These are phyloP conservation scores for Fusarium euwallaceae DNA, from an alignment of 2,329 filamentous ascomycete genomes.

Conservation along the genomic window DNA sequence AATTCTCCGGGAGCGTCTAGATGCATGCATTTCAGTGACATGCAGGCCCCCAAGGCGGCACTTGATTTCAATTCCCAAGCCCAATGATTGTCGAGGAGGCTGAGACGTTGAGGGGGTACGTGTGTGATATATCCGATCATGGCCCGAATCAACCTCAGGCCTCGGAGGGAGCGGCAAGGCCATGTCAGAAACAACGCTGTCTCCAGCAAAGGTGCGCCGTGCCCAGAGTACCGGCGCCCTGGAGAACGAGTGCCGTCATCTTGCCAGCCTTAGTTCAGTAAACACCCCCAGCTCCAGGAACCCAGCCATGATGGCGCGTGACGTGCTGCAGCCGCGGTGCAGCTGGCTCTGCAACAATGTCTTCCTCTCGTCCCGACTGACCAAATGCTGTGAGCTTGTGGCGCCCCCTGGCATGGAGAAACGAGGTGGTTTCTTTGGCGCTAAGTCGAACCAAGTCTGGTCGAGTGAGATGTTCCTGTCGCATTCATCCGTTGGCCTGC, in stretches of 20 bases:
- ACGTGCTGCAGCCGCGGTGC: conserved; percentile 21
- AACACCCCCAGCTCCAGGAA: neutral
- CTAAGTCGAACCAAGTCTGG: neutral
- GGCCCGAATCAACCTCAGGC: neutral
- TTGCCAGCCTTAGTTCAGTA: neutral
- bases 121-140: neutral
- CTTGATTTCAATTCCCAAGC: neutral
- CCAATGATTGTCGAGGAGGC: conserved; percentile 1
- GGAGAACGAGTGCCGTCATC: conserved; percentile 6
- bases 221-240: neutral
- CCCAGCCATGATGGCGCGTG: conserved; percentile 21
- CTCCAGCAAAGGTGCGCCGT: neutral
- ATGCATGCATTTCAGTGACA: conserved; percentile 7
- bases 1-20: neutral
- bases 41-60: neutral
- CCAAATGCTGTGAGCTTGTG: conserved; percentile 14
- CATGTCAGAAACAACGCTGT: neutral
- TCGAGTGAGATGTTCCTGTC: neutral
- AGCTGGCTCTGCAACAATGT: conserved; percentile 12
- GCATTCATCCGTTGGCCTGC: neutral
- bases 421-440: neutral
- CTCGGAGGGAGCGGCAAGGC: neutral
- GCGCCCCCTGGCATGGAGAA: conserved; percentile 10
- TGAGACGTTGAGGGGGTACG: neutral
- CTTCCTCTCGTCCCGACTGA: conserved; percentile 1